Percentiles rank a stretch among this genome's conserved stretches.
Evolutionary conservation across 208 protist genomes (phyloP).

Genomic region (Trypanosoma melophagium): DNA sequence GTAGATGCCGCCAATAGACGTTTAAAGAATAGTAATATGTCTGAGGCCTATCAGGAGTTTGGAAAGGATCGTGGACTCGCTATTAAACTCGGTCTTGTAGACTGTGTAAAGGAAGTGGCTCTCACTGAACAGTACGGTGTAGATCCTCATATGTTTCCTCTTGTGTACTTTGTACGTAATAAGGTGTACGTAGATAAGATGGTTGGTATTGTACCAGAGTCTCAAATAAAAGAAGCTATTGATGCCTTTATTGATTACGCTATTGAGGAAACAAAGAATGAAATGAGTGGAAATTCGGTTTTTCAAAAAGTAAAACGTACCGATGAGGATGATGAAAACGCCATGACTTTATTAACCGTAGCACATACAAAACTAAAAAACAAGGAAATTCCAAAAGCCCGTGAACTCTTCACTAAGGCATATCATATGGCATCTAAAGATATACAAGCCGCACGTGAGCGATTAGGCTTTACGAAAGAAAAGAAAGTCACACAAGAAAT

Average conservation of each 20-base stretch:
- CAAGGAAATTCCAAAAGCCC: constrained; percentile 70
- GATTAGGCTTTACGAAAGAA: constrained; percentile 46
- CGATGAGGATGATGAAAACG: constrained; percentile 88
- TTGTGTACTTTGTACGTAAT: constrained; percentile 84
- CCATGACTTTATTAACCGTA: constrained; percentile 75
- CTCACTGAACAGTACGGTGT: constrained; percentile 67
- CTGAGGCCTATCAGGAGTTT: constrained; percentile 73
- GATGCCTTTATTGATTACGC: constrained; percentile 87
- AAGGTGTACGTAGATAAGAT: constrained; percentile 69
- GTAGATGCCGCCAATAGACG: constrained; percentile 73
- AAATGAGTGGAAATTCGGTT: constrained; percentile 54
- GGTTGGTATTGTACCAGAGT: constrained; percentile 74
- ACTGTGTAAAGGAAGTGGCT: constrained; percentile 68
- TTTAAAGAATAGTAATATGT: constrained; percentile 40
- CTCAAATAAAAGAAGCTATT: constrained; percentile 83
- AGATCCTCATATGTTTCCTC: constrained; percentile 78
- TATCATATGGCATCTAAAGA: constrained; percentile 49
- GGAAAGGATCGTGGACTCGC: constrained; percentile 76
- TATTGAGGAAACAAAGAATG: constrained; percentile 56
- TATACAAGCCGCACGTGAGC: constrained; percentile 52
- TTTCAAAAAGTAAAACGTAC: constrained; percentile 56
- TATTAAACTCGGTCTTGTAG: constrained; percentile 81
- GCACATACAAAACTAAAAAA: constrained; percentile 66
- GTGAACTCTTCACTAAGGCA: constrained; percentile 69
- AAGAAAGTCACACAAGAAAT: constrained; percentile 76